Evolutionary conservation across 2,329 filamentous ascomycete species (phyloP).

Genomic region (Verticillium zaregamsianum): DNA sequence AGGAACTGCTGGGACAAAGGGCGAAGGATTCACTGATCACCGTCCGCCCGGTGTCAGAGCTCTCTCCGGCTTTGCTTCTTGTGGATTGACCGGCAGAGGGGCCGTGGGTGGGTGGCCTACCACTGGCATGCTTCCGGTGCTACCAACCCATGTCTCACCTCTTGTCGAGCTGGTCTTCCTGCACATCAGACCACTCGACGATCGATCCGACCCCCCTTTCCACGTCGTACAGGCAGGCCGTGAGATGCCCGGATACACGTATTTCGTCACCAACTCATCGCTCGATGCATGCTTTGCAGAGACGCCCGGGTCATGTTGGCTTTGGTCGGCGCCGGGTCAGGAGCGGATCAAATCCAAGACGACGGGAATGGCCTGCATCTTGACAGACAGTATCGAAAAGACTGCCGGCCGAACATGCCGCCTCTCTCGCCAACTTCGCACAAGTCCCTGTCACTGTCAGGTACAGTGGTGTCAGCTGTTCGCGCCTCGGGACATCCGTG

Average conservation of each 20-base stretch:
- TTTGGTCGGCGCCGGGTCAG: background rate
- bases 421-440: background rate
- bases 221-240: background rate
- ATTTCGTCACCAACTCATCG: background rate
- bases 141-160: background rate
- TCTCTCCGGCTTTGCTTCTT: background rate
- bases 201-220: background rate
- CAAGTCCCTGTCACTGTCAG: background rate
- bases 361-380: background rate
- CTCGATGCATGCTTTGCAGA: too few species aligned
- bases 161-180: background rate
- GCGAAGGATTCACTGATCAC: background rate
- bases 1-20: background rate
- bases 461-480: background rate
- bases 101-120: background rate
- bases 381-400: background rate
- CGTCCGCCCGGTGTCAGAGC: background rate
- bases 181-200: background rate
- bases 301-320: background rate
- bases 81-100: background rate
- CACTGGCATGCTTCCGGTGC: background rate
- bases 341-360: background rate
- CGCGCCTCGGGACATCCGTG: background rate
- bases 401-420: background rate
- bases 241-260: background rate